Percentiles rank a stretch among this genome's conserved stretches.
Conservation (phyloP, 2,329 filamentous ascomycete species). For the Claviceps digitariae region DNA sequence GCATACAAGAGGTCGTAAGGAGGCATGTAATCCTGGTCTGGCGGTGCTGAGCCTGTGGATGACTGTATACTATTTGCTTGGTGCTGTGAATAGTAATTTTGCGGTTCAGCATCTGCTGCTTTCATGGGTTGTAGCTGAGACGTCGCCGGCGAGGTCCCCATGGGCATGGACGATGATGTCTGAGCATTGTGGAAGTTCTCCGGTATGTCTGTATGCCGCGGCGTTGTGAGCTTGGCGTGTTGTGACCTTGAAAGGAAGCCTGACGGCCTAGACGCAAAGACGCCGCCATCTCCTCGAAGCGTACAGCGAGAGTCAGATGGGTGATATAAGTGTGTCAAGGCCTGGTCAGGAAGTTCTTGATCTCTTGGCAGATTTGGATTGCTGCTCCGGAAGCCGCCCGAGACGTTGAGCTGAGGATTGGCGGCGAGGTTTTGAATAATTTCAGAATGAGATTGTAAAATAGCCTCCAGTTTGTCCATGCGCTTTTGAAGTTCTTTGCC, state of each 20-base stretch:
- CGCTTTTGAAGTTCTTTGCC: constrained; percentile 61
- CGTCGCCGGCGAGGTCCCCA: constrained; percentile 26
- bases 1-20: constrained; percentile 63
- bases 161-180: constrained; percentile 14
- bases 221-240: constrained; percentile 35
- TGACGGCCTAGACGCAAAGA: constrained; percentile 49
- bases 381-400: constrained; percentile 31
- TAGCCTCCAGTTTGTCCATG: constrained; percentile 54
- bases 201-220: constrained; percentile 31
- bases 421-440: constrained; percentile 44
- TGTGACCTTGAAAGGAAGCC: constrained; percentile 33
- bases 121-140: constrained; percentile 23
- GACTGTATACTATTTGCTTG: not conserved
- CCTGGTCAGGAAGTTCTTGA: constrained; percentile 40
- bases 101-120: constrained; percentile 27
- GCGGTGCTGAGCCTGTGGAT: constrained; percentile 5
- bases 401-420: constrained; percentile 17
- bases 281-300: constrained; percentile 40
- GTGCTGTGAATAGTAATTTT: constrained; percentile 30
- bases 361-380: constrained; percentile 40
- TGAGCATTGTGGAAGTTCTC: constrained; percentile 37
- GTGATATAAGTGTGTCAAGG: constrained; percentile 30
- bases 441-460: constrained; percentile 51
- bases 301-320: constrained; percentile 35
- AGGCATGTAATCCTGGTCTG: constrained; percentile 55